Evolutionary conservation across 768 basidiomycete species (phyloP).

Genomic region (Vararia minispora): DNA sequence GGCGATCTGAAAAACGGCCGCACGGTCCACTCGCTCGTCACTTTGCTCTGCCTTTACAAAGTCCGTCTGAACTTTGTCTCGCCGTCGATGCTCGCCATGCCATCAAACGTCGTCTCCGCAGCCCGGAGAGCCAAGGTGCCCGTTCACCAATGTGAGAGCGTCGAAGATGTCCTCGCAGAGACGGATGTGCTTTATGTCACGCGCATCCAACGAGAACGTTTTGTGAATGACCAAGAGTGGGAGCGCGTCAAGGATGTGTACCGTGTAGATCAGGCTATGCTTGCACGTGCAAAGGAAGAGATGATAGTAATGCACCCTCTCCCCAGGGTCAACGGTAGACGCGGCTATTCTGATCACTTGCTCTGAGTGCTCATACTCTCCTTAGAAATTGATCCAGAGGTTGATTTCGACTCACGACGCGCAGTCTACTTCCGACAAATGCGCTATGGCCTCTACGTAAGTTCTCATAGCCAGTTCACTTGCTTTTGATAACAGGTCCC

Average conservation of each 20-base stretch:
- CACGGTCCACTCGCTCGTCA: slow-evolving; percentile 93
- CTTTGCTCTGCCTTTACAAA: slow-evolving; percentile 81
- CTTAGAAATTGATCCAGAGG: slow-evolving; percentile 96
- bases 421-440: slow-evolving; percentile 98
- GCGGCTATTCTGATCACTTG: no score
- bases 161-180: slow-evolving; percentile 84
- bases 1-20: slow-evolving; percentile 98
- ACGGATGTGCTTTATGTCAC: slow-evolving; percentile 98
- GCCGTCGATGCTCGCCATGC: slow-evolving; percentile 82
- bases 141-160: slow-evolving; percentile 72
- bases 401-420: slow-evolving; percentile 89
- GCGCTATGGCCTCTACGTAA: slow-evolving; percentile 93
- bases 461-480: slow-evolving; percentile 23
- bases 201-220: slow-evolving; percentile 91
- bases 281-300: slow-evolving; percentile 88
- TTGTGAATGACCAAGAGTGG: slow-evolving; percentile 76
- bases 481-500: no score
- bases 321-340: slow-evolving; percentile 77
- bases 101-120: slow-evolving; percentile 67
- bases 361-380: slow-evolving; percentile 10
- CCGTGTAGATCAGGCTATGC: slow-evolving; percentile 86
- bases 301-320: slow-evolving; percentile 99
- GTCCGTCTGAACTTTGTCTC: slow-evolving; percentile 95
- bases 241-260: slow-evolving; percentile 85
- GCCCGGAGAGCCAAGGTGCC: slow-evolving; percentile 76